A percentile compares a stretch with the other conserved stretches of the same genome.
phyloP scores from a whole-genome alignment of 805 yeast genomes.

The Jamesozyma lodderae region DNA sequence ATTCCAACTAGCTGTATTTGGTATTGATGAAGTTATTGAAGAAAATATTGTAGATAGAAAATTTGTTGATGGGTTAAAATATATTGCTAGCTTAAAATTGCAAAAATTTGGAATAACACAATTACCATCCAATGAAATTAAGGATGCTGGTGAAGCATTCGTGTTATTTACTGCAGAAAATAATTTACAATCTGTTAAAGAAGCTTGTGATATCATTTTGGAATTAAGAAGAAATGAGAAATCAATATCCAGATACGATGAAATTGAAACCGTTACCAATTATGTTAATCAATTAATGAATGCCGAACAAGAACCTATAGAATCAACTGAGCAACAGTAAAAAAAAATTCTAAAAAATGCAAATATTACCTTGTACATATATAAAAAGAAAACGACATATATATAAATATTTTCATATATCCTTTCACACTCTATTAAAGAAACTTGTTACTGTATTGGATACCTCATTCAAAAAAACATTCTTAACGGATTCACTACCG shows the following conservation, averaged over 20 bases:
- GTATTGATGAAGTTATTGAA: constrained; percentile 62
- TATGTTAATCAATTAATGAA: constrained; percentile 24
- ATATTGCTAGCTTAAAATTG: constrained; percentile 60
- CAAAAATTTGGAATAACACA: constrained; percentile 38
- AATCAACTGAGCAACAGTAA: neutral
- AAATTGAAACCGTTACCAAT: constrained; percentile 29
- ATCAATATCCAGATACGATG: constrained; percentile 28
- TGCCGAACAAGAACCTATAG: constrained; percentile 4
- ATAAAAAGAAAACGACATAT: neutral
- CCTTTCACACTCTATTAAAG: neutral
- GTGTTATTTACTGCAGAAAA: constrained; percentile 40
- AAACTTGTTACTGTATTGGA: neutral
- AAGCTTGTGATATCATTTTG: constrained; percentile 34
- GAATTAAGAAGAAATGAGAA: constrained; percentile 39
- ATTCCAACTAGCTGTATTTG: constrained; percentile 73
- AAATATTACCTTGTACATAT: neutral
- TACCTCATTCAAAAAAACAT: neutral
- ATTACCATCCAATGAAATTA: constrained; percentile 15
- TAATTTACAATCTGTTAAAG: constrained; percentile 32
- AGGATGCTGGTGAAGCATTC: constrained; percentile 37
- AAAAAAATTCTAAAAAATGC: neutral
- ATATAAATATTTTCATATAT: neutral
- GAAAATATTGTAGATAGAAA: constrained; percentile 49
- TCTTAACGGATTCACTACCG: neutral
- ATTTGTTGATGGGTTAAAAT: constrained; percentile 59